A percentile compares a stretch with the other conserved stretches of the same genome.
Evolutionary conservation across 768 basidiomycete genomes (phyloP).

Genomic region (Auricularia auricula-judae): DNA sequence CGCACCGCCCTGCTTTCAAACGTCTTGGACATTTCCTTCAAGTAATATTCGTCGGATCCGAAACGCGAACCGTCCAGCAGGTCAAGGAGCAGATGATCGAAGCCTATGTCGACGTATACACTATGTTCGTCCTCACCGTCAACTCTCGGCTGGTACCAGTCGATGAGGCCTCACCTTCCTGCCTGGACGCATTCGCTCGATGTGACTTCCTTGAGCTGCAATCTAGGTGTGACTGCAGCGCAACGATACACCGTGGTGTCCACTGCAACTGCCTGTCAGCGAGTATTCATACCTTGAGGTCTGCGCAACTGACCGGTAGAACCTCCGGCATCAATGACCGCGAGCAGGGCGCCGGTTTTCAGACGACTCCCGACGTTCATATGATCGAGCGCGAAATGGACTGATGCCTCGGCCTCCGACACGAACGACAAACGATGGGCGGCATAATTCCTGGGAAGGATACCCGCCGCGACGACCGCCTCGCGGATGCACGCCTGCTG

Average conservation of each 20-base stretch:
- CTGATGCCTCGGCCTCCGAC: slow-evolving; percentile 42
- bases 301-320: neutral
- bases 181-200: neutral
- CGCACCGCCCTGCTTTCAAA: neutral
- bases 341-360: neutral
- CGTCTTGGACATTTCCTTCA: neutral
- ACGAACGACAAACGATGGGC: slow-evolving; percentile 31
- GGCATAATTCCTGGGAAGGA: slow-evolving; percentile 17
- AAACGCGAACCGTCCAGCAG: neutral
- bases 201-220: neutral
- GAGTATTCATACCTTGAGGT: too few species aligned
- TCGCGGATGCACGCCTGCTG: slow-evolving; percentile 34
- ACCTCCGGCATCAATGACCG: neutral
- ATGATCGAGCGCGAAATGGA: slow-evolving; percentile 35
- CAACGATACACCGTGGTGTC: neutral
- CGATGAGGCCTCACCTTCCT: neutral
- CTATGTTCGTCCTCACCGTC: neutral
- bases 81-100: neutral
- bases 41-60: neutral
- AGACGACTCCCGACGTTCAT: neutral
- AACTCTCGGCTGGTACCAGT: neutral
- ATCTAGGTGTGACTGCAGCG: neutral
- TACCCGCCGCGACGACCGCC: slow-evolving; percentile 30
- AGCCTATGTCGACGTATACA: neutral
- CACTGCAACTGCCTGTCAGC: neutral